These are phyloP conservation scores for Albophoma yamanashiensis DNA, from an alignment of 2,329 filamentous ascomycete species.

Conservation along the genomic window DNA sequence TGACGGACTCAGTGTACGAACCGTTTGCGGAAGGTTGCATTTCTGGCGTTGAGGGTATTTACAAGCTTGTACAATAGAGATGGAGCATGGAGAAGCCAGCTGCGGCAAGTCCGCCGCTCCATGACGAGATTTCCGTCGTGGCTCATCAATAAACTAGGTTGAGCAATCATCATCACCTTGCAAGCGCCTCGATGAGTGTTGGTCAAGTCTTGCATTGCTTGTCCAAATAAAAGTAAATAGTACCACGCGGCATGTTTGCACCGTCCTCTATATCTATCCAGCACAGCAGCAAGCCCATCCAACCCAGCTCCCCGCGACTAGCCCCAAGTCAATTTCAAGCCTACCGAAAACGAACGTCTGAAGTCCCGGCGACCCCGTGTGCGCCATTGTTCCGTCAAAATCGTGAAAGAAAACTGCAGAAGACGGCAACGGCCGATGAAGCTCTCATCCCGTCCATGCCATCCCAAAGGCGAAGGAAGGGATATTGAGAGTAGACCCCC, in stretches of 20 bases:
- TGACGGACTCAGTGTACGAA: not conserved
- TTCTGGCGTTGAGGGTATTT: not conserved
- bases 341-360: not conserved
- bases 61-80: not conserved
- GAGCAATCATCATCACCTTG: not conserved
- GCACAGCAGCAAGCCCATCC: slow-evolving; percentile 5
- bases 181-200: not conserved
- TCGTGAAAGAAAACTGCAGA: not conserved
- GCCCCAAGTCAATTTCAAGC: not conserved
- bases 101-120: not conserved
- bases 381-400: not conserved
- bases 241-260: slow-evolving; percentile 9
- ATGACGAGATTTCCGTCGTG: not conserved
- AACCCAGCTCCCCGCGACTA: slow-evolving; percentile 1
- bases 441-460: not conserved
- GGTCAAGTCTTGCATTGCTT: not conserved
- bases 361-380: not conserved
- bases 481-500: not conserved
- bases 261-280: slow-evolving; percentile 10
- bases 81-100: not conserved
- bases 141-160: not conserved
- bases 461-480: not conserved
- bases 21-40: not conserved
- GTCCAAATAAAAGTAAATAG: not conserved
- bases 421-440: not conserved